These are phyloP conservation scores for Aureobasidium lini DNA, from an alignment of 2,329 filamentous ascomycete species.

Conservation along the genomic window DNA sequence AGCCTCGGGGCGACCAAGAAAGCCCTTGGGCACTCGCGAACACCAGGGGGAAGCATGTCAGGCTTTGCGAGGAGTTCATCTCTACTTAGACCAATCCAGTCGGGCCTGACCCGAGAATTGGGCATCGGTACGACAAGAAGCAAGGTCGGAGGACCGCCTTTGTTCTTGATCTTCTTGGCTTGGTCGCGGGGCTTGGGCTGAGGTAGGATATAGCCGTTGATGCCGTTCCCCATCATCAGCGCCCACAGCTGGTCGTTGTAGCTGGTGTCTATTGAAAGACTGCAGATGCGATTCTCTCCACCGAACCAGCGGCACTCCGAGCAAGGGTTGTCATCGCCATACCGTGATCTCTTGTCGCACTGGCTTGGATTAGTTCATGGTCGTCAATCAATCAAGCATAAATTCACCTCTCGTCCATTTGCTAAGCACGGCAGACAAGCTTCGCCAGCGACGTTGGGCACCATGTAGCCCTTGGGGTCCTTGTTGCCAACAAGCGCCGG, in stretches of 20 bases:
- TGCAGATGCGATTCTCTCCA: not conserved
- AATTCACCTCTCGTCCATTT: not conserved
- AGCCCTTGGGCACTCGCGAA: constrained; percentile 4
- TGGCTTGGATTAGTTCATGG: not conserved
- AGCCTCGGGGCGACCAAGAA: not conserved
- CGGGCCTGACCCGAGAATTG: not conserved
- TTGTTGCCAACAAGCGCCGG: not conserved
- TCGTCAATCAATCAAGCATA: not conserved
- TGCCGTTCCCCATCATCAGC: not conserved
- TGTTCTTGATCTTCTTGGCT: no score
- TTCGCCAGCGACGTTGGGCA: not conserved
- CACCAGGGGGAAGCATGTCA: not conserved
- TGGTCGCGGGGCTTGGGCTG: not conserved
- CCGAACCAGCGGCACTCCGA: constrained; percentile 12
- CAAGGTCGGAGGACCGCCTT: no score
- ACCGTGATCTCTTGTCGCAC: constrained; percentile 1
- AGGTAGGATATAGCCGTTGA: not conserved
- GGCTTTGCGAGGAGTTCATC: not conserved
- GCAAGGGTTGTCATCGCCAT: constrained; percentile 7
- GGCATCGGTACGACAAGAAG: not conserved
- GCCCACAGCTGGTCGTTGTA: constrained; percentile 7
- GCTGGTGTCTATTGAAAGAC: not conserved
- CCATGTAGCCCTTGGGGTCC: not conserved
- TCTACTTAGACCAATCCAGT: not conserved
- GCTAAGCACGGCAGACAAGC: not conserved